phyloP scores from a whole-genome alignment of 805 yeast species.

The Lipomyces sp. region DNA sequence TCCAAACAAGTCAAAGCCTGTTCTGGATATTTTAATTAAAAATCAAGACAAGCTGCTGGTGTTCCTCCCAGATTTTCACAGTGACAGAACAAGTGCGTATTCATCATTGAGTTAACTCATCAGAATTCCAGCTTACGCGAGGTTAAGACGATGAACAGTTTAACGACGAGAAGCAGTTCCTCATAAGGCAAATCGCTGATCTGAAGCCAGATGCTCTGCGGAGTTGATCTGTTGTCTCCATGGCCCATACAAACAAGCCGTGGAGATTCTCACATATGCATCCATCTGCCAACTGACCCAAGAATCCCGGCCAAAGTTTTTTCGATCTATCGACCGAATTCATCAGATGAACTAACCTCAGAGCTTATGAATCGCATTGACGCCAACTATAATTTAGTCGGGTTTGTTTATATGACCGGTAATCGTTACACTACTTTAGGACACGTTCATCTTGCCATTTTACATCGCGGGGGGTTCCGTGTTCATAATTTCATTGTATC shows the following conservation, averaged over 20 bases:
- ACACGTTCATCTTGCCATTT: neutral
- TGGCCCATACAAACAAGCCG: neutral
- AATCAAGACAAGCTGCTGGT: slow-evolving; percentile 77
- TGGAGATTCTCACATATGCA: neutral
- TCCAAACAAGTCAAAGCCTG: slow-evolving; percentile 82
- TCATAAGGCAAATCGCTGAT: slow-evolving; percentile 70
- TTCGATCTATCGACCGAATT: neutral
- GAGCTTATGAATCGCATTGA: neutral
- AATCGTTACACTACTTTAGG: neutral
- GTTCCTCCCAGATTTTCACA: slow-evolving; percentile 69
- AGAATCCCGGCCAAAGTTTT: neutral
- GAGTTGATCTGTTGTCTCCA: neutral
- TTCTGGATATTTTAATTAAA: slow-evolving; percentile 79
- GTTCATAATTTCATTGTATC: neutral
- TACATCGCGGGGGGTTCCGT: neutral
- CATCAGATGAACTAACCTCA: neutral
- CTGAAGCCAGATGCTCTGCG: slow-evolving; percentile 18
- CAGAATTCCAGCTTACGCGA: neutral
- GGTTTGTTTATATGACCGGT: neutral
- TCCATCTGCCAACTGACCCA: too few relatives aligned
- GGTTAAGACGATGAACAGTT: slow-evolving; percentile 56
- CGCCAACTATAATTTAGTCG: neutral
- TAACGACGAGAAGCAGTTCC: slow-evolving; percentile 79
- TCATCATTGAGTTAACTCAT: neutral
- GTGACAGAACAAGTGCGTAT: slow-evolving; percentile 51